Conservation (phyloP, 1,284 basidiomycete genomes). For the Ceraceosorus bombacis region DNA sequence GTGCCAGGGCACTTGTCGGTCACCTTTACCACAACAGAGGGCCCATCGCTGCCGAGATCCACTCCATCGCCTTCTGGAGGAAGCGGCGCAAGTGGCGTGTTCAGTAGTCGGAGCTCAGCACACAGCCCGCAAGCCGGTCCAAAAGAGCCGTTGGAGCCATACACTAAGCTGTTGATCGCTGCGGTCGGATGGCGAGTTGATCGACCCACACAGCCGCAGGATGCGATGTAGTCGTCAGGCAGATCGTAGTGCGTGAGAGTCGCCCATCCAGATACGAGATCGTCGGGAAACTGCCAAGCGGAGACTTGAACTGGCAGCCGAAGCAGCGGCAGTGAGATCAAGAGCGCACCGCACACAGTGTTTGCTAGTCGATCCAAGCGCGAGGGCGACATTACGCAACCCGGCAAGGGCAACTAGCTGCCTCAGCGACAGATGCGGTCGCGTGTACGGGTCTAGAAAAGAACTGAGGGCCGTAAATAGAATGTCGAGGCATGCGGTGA, state of each 20-base stretch:
- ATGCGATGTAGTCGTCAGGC: constrained; percentile 28
- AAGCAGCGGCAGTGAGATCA: no score
- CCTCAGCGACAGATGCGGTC: no score
- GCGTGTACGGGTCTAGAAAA: no score
- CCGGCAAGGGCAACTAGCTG: no score
- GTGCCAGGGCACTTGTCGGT: constrained; percentile 32
- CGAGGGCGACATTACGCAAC: no score
- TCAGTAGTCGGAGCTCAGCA: constrained; percentile 24
- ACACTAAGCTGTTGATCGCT: constrained; percentile 28
- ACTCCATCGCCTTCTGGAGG: constrained; percentile 31
- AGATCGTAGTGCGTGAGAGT: constrained; percentile 39
- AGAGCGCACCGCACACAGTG: no score
- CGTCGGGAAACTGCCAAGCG: no score
- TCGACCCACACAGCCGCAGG: constrained; percentile 33
- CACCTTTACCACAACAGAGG: constrained; percentile 31
- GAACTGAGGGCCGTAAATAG: no score
- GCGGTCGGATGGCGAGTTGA: constrained; percentile 31
- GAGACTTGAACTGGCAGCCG: no score
- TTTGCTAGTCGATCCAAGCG: no score
- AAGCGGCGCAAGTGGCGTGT: constrained; percentile 20
- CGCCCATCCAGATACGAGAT: constrained; percentile 6
- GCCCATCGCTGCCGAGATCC: constrained; percentile 15
- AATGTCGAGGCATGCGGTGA: no score
- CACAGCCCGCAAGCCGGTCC: constrained; percentile 32
- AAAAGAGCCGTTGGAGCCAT: constrained; percentile 29